Evolutionary conservation across 176 grass and related monocot species (phyloP), one percentile per base, ranked within the genome.

Genomic region (Saccharum officinarum): DNA sequence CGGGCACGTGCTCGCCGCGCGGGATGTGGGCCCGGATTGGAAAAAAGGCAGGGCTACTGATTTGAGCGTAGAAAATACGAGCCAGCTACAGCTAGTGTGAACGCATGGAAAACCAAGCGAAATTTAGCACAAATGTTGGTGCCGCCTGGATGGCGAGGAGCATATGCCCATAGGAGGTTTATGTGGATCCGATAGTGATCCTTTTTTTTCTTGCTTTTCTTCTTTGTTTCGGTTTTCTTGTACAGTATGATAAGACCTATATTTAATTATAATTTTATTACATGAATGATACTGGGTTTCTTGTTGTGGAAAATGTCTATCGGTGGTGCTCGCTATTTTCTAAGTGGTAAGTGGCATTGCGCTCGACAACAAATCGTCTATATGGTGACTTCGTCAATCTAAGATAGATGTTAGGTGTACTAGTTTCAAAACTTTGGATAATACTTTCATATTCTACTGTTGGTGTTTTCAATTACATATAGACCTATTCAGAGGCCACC

Each of bases 61-160:
- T 81, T 81, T 33, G 31, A 50, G 79, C 16, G 79, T 54, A 70
- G 45, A 81, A 54, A 81, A 81, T 36, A 52, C 79, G 65, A 69
- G 47, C 17, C 73, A 31, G 42, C 40, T 44, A 26, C 60, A 36
- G 78, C 79, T 38, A 0, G 65, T 81, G 79, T 81, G 65, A 45
- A 28, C 28, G 28, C 28, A 69, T 61, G 52, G 54, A 77, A 77
- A 77, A 59, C 34, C 33, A 61, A 77, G 34, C 75, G 20, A 9
- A 76, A 57, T 57, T 9, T 23, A 77, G 52, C 52, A 25, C 20
- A 40, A 16, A 61, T 61, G 18, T 16, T 77, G 75, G 50, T 37
- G 50, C 75, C 13, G 0, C 31, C 57, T 37, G 10, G 47, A n/a
- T n/a, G 47, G 30, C 23, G 46, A 36, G 17, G 17, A 55, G 31